Evolutionary conservation across 2,329 filamentous ascomycete genomes (phyloP), one percentile per base, ranked within the genome.

Genomic region (Aspergillus thermomutatus): DNA sequence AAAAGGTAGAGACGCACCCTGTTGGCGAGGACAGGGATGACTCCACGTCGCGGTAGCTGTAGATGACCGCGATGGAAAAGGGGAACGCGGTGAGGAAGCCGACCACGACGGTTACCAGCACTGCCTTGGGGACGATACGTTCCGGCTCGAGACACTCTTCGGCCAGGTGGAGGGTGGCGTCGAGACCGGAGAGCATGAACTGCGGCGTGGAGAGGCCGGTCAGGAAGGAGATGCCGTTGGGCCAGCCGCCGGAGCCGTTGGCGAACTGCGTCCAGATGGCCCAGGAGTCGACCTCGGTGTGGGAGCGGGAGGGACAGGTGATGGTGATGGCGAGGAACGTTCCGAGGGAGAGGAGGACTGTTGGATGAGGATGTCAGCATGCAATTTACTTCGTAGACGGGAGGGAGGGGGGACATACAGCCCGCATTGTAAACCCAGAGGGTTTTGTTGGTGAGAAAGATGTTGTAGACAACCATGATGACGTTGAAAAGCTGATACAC

Each of bases 171-270:
- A 66, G 61, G 3, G 61, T 64, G 4, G 64, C 63, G 28, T 66
- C 64, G 9, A 66, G 61, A 4, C 64, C 64, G 6, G 63, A 65
- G 28, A 65, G 56, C 64, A 66, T 66, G 53, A 66, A 66, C 14
- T 66, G 64, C 4, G 64, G 64, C 2, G 64, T 66, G 26, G 64
- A 60, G 19, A 66, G 59, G 7, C 61, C 62, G 6, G 64, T 66
- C 11, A 66, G 50, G 57, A 64, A 66, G n/a, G 64, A 62, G 49
- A 66, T 60, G 46, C 63, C 63, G 47, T 66, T 55, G 11, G 64
- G 58, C 64, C 64, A 66, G 50, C 64, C 62, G 43, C 59, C 58
- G 21, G 63, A 65, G 4, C 64, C 64, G 25, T 66, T 66, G 53
- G 52, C 49, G 14, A 66, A 56, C 25, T 58, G 50, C 8, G 55